Percentiles rank a stretch among this genome's conserved stretches.
phyloP scores from a whole-genome alignment of 2,329 filamentous ascomycete genomes.

The Calonectria naviculata region DNA sequence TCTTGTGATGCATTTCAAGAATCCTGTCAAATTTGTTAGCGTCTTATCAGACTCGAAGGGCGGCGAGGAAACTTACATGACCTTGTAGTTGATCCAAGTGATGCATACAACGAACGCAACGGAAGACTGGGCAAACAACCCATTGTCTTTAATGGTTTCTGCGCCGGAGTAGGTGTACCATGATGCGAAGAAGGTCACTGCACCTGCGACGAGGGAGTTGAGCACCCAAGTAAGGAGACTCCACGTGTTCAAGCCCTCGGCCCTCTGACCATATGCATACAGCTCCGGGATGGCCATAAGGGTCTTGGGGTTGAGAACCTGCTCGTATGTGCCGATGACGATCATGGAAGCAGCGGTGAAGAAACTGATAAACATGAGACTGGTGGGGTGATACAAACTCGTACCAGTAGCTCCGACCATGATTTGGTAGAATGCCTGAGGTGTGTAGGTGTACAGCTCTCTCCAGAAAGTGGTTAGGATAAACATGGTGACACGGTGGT shows the following conservation, averaged over 20 bases:
- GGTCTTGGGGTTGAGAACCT: slow-evolving; percentile 85
- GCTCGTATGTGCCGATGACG: slow-evolving; percentile 89
- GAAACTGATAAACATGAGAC: slow-evolving; percentile 88
- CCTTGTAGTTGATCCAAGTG: slow-evolving; percentile 79
- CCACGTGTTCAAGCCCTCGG: slow-evolving; percentile 77
- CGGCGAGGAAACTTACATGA: slow-evolving; percentile 68
- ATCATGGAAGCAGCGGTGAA: slow-evolving; percentile 95
- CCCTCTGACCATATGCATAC: slow-evolving; percentile 83
- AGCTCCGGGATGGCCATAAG: slow-evolving; percentile 91
- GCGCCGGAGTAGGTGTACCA: slow-evolving; percentile 63
- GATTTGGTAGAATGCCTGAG: slow-evolving; percentile 85
- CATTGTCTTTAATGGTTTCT: slow-evolving; percentile 69
- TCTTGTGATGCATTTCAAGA: slow-evolving; percentile 83
- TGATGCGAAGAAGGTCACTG: slow-evolving; percentile 76
- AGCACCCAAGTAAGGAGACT: slow-evolving; percentile 84
- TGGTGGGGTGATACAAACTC: slow-evolving; percentile 79
- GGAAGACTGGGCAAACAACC: slow-evolving; percentile 80
- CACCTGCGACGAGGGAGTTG: slow-evolving; percentile 77
- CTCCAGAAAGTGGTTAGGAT: slow-evolving; percentile 95
- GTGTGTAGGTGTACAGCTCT: slow-evolving; percentile 83
- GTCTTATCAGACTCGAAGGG: background rate
- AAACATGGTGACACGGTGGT: slow-evolving; percentile 88
- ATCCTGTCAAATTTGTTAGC: slow-evolving; percentile 54
- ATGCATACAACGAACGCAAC: slow-evolving; percentile 78
- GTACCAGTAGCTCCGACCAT: slow-evolving; percentile 92